Base-by-base conservation (phyloP, 1,284 basidiomycete genomes). In the Mycena citricolor region DNA sequence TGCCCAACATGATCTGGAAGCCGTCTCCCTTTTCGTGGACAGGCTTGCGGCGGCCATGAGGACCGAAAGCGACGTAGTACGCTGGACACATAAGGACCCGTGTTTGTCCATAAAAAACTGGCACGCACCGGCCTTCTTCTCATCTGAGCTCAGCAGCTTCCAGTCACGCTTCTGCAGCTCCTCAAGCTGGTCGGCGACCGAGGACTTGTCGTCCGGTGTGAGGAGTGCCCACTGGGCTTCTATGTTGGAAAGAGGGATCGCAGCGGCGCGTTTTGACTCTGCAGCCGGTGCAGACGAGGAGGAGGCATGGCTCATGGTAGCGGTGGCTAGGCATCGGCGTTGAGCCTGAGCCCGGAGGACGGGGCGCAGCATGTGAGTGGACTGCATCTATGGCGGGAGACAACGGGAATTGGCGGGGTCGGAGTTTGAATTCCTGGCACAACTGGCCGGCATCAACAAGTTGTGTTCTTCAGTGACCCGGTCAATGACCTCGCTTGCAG, bases 51-150 rank as follows among this genome's bases (percentile, higher is more conserved):
- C 93, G 91, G 44, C 95, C 95, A 73, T 98, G 93, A 39, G 94
- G 91, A 45, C 95, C 95, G 66, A 97, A 98, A 10, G 94, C 88
- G 62, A 98, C 89, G 68, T 92, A 99, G 81, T 98, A 98, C 48
- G 94, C 94, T 97, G 68, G 46, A 19, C 20, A 40, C 30, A 29
- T 22, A 42, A 42, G 47, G 28, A 43, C 50, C 49, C 29, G 47
- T 39, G n/a, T 31, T 14, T 12, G 37, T 30, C 30, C 16, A 28
- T 26, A 19, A 19, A 21, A n/a, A 43, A 24, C 40, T 43, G 43
- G 38, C 24, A 90, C 93, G 67, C 61, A 97, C 94, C 90, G 59
- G 94, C 95, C 75, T 94, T 95, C 85, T 98, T 97, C 83, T 99
- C 92, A 62, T 97, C 90, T 51, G 90, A 57, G 51, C 86, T 85